Percentiles rank a stretch among this genome's conserved stretches.
These are phyloP conservation scores for Neopestalotiopsis clavispora DNA, from an alignment of 2,329 filamentous ascomycete species.

Conservation along the genomic window DNA sequence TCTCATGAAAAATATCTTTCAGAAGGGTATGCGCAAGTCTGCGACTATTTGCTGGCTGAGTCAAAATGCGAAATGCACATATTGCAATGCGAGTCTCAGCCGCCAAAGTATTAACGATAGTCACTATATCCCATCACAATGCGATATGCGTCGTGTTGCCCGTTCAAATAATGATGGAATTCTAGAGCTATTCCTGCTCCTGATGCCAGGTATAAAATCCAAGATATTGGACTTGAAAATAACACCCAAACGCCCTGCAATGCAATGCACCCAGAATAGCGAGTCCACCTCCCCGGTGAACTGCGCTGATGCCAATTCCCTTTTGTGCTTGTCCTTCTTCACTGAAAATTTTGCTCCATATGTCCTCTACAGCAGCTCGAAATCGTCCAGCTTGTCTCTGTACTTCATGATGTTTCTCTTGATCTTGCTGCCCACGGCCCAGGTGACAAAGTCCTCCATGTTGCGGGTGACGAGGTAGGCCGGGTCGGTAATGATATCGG, in stretches of 20 bases:
- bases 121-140: not conserved
- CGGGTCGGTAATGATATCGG: slow-evolving; percentile 87
- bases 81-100: not conserved
- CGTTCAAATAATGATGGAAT: not conserved
- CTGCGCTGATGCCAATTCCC: not conserved
- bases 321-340: not conserved
- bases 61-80: no score
- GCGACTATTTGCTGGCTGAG: not conserved
- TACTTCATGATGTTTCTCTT: slow-evolving; percentile 96
- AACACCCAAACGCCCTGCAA: slow-evolving; percentile 29
- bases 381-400: slow-evolving; percentile 93
- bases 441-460: slow-evolving; percentile 96
- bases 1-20: no score
- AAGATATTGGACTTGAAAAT: not conserved
- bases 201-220: not conserved
- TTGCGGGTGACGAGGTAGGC: slow-evolving; percentile 87
- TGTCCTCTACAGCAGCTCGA: slow-evolving; percentile 74
- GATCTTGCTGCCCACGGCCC: slow-evolving; percentile 95
- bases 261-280: slow-evolving; percentile 4
- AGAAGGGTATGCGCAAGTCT: no score
- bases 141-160: not conserved
- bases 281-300: not conserved
- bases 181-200: not conserved
- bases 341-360: accelerated
- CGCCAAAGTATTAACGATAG: not conserved